Evolutionary conservation across 345 rosid species (phyloP), one percentile per base, ranked within the genome.

Genomic region (Camelina laxa): DNA sequence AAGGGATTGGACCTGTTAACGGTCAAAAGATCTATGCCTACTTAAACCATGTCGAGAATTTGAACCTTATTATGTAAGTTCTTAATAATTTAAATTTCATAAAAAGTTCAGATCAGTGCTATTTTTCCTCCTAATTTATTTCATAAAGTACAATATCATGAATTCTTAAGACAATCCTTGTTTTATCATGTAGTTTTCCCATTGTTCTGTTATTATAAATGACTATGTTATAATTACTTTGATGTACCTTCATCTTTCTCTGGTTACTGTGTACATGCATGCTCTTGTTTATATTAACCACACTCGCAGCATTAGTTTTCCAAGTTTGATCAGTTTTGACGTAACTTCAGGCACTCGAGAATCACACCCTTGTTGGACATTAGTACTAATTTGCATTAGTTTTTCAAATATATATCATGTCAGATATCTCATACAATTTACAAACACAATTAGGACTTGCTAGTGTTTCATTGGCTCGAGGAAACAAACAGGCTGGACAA

Each of bases 41-140:
- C 9, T 0, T 58, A 45, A 45, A 57, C 56, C n/a, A 69, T 59
- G 55, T 57, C 1, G 74, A 70, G 65, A 15, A 70, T 47, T 11
- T 69, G 20, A 57, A 19, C 21, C 10, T 12, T 63, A 2, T 39
- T 20, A 9, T 15, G n/a, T 38, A 38, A 53, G 22, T 9, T 4
- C 4, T 50, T 50, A 33, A 31, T 7, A 13, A 17, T 4, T 35
- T 65, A 8, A 50, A 31, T 6, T 47, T 27, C 12, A 47, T 35
- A 36, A 16, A 10, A 59, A 10, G 12, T 7, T 41, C 13, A 61
- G 45, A 36, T 12, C n/a, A 5, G 9, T 35, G 27, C 24, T 36
- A 7, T 3, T 61, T 13, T 21, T 9, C 49, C 16, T 39, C 17
- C 7, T 4, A 15, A 14, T 47, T 3, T 33, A 6, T 59, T 22